Conservation (phyloP, 139 green algal species). For the Astrephomene gubernaculifera region DNA sequence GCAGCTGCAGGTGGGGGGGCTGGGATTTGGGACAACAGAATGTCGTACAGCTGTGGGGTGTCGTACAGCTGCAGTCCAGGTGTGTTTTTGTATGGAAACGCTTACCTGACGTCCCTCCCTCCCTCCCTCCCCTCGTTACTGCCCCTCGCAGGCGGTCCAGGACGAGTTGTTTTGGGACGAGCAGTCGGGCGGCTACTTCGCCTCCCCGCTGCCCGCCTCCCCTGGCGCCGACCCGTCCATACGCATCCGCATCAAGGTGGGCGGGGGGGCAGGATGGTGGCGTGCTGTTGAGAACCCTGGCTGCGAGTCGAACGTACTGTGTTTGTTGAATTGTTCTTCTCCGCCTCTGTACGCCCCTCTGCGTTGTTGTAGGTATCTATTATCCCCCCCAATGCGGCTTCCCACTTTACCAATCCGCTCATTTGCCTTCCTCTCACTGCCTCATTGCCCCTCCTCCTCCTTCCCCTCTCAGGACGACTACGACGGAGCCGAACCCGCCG, state of each 20-base stretch:
- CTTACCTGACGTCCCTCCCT: background rate
- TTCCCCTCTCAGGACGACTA: conserved; percentile 59
- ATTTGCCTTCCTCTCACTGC: background rate
- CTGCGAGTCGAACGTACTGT: background rate
- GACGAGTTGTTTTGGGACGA: conserved; percentile 89
- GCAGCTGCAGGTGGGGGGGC: conserved; percentile 72
- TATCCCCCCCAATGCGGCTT: background rate
- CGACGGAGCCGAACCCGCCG: too few species aligned
- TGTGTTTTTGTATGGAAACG: background rate
- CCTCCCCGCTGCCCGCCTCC: conserved; percentile 44
- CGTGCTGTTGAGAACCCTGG: background rate
- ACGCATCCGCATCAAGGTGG: conserved; percentile 61
- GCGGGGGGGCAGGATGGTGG: background rate
- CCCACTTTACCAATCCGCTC: background rate
- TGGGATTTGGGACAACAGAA: background rate
- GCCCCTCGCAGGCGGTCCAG: conserved; percentile 28
- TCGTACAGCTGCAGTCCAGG: background rate
- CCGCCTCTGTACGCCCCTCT: background rate
- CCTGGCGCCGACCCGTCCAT: conserved; percentile 67
- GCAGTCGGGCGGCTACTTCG: conserved; percentile 78
- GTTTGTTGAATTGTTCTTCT: background rate
- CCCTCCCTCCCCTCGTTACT: background rate
- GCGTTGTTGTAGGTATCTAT: background rate
- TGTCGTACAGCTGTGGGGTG: background rate
- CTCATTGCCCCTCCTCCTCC: background rate